Conservation (phyloP, 2,329 filamentous ascomycete species). For the Plectosphaerella cucumerina region DNA sequence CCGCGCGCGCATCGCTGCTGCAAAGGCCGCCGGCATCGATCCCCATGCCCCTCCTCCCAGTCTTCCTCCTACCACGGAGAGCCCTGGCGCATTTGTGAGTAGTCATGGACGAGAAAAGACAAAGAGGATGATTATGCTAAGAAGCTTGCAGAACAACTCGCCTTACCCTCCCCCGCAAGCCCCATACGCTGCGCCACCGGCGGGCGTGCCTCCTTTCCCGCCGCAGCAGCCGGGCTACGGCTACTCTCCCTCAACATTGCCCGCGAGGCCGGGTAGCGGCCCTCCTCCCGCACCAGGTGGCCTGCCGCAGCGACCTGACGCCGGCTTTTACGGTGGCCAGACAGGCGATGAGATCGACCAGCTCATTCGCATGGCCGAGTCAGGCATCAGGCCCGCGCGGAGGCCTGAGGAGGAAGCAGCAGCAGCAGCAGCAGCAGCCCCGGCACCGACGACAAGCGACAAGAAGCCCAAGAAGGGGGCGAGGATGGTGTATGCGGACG, state of each 20-base stretch:
- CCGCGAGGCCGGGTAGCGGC: conserved; percentile 38
- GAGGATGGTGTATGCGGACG: conserved; percentile 77
- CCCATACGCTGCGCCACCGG: conserved; percentile 28
- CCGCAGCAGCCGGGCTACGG: conserved; percentile 11
- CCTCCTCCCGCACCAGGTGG: conserved; percentile 31
- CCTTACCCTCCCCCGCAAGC: conserved; percentile 32
- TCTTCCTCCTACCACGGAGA: conserved; percentile 31
- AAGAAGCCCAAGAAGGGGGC: conserved; percentile 64
- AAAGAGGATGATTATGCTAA: conserved; percentile 14
- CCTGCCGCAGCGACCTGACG: conserved; percentile 39
- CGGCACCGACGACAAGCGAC: conserved; percentile 46
- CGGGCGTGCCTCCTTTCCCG: conserved; percentile 14
- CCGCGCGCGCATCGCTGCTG: conserved; percentile 62
- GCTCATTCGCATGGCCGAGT: conserved; percentile 61
- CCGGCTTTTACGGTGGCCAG: conserved; percentile 28
- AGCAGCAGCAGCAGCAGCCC: no score
- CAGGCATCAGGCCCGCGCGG: conserved; percentile 49
- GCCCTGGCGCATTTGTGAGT: conserved; percentile 57
- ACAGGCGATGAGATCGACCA: conserved; percentile 60
- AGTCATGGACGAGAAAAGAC: background rate
- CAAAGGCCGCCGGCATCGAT: conserved; percentile 49
- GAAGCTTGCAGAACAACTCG: conserved; percentile 25
- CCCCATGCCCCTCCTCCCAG: conserved; percentile 25
- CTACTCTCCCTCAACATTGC: conserved; percentile 39
- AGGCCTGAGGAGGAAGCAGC: conserved; percentile 33